Percentiles rank a stretch among this genome's conserved stretches.
Conservation (phyloP, 208 protist species). For the Jaenimonas drosophilae region DNA sequence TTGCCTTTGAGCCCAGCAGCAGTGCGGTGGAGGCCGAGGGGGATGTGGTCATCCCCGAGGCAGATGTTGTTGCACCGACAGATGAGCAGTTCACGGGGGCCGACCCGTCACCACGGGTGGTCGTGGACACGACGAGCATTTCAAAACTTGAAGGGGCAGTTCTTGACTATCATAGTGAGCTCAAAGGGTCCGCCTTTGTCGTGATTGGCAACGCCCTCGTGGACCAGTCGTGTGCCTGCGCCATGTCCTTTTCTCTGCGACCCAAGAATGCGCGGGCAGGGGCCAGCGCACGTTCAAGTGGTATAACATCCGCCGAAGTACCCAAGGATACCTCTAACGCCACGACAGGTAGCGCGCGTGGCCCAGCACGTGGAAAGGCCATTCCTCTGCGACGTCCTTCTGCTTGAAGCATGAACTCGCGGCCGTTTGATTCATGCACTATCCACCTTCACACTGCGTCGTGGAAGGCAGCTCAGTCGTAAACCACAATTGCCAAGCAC, state of each 20-base stretch:
- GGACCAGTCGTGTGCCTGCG: conserved; percentile 82
- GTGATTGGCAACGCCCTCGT: conserved; percentile 85
- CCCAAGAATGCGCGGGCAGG: conserved; percentile 1
- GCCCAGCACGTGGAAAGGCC: too few species aligned
- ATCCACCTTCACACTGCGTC: too few species aligned
- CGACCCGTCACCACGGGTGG: conserved; percentile 16
- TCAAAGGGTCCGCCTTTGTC: conserved; percentile 84
- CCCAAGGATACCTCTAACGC: too few species aligned
- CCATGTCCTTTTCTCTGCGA: conserved; percentile 81
- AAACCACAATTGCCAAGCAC: too few species aligned
- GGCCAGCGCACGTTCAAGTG: too few species aligned
- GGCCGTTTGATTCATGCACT: too few species aligned
- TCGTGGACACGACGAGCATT: conserved; percentile 65
- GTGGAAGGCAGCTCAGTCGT: too few species aligned
- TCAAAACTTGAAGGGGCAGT: conserved; percentile 62
- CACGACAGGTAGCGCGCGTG: too few species aligned
- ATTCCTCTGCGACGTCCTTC: too few species aligned
- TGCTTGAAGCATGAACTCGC: too few species aligned
- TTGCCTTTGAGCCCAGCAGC: conserved; percentile 49
- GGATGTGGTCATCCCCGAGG: conserved; percentile 55
- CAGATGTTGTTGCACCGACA: conserved; percentile 19
- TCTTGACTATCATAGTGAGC: conserved; percentile 82
- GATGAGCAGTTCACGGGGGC: conserved; percentile 17
- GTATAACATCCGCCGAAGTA: too few species aligned
- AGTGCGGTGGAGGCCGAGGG: conserved; percentile 40